Percentiles rank a stretch among this genome's conserved stretches.
These are phyloP conservation scores for Pythium sp. DNA, from an alignment of 352 stramenopile species.

Conservation along the genomic window DNA sequence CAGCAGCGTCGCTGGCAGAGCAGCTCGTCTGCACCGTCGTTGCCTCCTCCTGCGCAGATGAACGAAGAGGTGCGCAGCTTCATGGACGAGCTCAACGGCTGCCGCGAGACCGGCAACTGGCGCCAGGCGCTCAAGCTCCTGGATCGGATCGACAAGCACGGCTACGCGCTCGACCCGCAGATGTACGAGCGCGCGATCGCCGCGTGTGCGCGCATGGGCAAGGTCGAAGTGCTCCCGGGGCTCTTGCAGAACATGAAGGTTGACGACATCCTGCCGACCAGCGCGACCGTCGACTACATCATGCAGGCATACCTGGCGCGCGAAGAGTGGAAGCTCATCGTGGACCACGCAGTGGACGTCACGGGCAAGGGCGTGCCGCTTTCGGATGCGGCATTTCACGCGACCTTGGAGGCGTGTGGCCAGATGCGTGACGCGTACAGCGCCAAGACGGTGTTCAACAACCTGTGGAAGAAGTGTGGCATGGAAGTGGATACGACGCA, in stretches of 20 bases:
- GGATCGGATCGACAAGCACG: constrained; percentile 61
- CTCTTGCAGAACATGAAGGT: constrained; percentile 79
- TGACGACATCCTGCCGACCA: constrained; percentile 59
- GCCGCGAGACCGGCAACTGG: constrained; percentile 65
- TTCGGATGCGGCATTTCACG: constrained; percentile 68
- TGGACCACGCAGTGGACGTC: constrained; percentile 40
- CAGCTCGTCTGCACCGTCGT: neutral
- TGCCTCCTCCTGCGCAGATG: constrained; percentile 5
- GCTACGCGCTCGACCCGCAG: constrained; percentile 44
- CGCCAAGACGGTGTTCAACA: constrained; percentile 46
- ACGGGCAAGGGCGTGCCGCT: constrained; percentile 47
- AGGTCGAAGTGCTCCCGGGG: constrained; percentile 70
- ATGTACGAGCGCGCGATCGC: constrained; percentile 85
- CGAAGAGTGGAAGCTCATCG: constrained; percentile 62
- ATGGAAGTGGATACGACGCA: constrained; percentile 30
- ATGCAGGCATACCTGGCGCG: constrained; percentile 75
- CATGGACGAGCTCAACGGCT: constrained; percentile 44
- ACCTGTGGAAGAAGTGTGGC: constrained; percentile 26
- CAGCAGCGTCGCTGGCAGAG: constrained; percentile 17
- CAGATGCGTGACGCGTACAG: constrained; percentile 51
- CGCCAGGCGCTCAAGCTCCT: constrained; percentile 72
- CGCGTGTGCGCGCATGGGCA: constrained; percentile 74
- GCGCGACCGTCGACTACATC: constrained; percentile 73
- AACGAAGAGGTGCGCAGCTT: constrained; percentile 13
- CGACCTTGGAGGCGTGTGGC: constrained; percentile 69